Percentiles rank a stretch among this genome's conserved stretches.
phyloP scores from a whole-genome alignment of 352 stramenopile species.

The Stramenopiles sp. region DNA sequence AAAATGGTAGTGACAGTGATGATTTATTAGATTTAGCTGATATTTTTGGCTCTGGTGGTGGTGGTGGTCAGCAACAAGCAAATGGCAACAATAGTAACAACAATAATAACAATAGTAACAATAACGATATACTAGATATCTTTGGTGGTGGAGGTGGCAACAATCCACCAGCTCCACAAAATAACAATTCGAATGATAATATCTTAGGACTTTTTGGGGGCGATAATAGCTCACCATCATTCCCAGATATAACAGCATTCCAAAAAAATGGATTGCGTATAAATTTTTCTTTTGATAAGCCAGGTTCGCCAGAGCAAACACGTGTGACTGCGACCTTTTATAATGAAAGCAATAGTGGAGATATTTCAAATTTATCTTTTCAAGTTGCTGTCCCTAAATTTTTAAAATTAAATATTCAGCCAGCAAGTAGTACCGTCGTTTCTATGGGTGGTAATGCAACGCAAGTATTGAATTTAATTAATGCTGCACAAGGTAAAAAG shows the following conservation, averaged over 20 bases:
- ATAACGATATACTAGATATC: constrained; percentile 23
- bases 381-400: constrained; percentile 88
- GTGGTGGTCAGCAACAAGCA: neutral
- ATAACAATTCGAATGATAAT: neutral
- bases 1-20: neutral
- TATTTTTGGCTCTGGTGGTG: neutral
- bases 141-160: constrained; percentile 12
- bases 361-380: constrained; percentile 76
- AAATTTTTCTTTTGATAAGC: constrained; percentile 67
- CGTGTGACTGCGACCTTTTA: constrained; percentile 62
- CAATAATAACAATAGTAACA: constrained; percentile 15
- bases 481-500: constrained; percentile 75
- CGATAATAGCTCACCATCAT: constrained; percentile 11
- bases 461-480: constrained; percentile 85
- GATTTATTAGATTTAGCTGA: constrained; percentile 27
- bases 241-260: constrained; percentile 58
- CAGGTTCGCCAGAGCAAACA: constrained; percentile 66
- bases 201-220: constrained; percentile 16
- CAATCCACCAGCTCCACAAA: neutral
- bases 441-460: constrained; percentile 54
- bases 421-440: constrained; percentile 68
- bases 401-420: constrained; percentile 91
- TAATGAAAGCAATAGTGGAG: constrained; percentile 57
- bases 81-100: constrained; percentile 14
- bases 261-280: constrained; percentile 83